Evolutionary conservation across 306 rosid genomes (phyloP), one percentile per base, ranked within the genome.

Genomic region (Sesbania bispinosa): DNA sequence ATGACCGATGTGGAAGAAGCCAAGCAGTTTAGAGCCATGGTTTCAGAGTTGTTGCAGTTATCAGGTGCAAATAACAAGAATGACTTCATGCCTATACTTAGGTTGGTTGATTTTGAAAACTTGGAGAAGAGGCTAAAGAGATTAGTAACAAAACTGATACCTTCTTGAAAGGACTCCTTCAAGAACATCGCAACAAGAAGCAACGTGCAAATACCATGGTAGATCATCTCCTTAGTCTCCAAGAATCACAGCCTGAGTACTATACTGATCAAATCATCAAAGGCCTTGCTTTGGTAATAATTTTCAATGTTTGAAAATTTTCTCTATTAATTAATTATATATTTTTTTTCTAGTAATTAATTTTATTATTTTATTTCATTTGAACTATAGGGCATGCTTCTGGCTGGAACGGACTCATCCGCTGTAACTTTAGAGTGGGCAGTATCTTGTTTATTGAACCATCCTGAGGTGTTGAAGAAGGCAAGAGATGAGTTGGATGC

Each of bases 221-320:
- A 0, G 78, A 79, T 6, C 88, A 85, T 67, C 81, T 87, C 7
- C 73, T 87, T 0, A 80, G 55, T 8, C 11, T 78, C 3, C 89
- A 83, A 20, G 45, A 85, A 1, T 58, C 83, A 0, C 75, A 85
- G 7, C 68, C 81, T 10, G 45, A 70, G 6, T 62, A 77, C 9
- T 77, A 77, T 2, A 61, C 81, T 9, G 89, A 87, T 35, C 62
- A 80, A 61, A 76, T 82, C 9, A 87, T 85, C 80, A 87, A 87
- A 33, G 89, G 89, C 5, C 75, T 76, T 58, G 67, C 62, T 32
- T 9, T 74, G 85, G 88, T 86, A 48, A 77, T 52, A 21, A 41
- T n/a, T n/a, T n/a, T n/a, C n/a, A n/a, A n/a, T n/a, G n/a, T n/a
- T n/a, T n/a, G n/a, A n/a, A n/a, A n/a, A n/a, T n/a, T n/a, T n/a